Base-by-base conservation (phyloP, 1,139 yeast species). In the Scheffersomyces parashehatae region DNA sequence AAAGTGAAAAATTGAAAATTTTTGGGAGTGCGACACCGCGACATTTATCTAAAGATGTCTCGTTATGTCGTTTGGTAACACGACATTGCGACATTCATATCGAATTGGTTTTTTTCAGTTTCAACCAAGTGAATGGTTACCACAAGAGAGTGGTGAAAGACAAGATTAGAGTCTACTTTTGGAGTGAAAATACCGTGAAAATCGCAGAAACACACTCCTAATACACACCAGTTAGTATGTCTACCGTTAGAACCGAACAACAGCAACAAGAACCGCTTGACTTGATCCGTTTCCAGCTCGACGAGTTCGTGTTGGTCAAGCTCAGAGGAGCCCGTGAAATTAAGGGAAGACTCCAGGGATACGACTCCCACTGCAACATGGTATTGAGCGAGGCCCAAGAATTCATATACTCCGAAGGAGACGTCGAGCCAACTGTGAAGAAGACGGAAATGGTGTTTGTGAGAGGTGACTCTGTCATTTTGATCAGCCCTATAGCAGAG, bases 251-350 rank as follows among this genome's bases (percentile, higher is more conserved):
- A 47, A 59, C 73, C 10, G 63, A 60, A 44, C 58, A 56, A 49
- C 82, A 57, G 40, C 68, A 60, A 44, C 75, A 72, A 52, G 77
- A 73, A 55, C 99, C 99, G 14, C 79, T 95, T 47, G 98, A 93
- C 60, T 77, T 91, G 55, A 83, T 95, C 54, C 83, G 95, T 52
- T 79, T 87, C 50, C 89, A 91, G 48, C 72, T 95, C 39, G 98
- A 95, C 60, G 99, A 93, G 65, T 71, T 76, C 43, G 91, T 95
- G 20, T 80, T 82, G 59, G 95, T 95, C 45, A 95, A 95, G 63
- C 79, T 95, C 48, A 83, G 99, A 64, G 98, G 97, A n/a, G 95
- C 95, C 49, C 79, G 99, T 55, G 97, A 91, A 62, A 79, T 93
- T 68, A 81, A 82, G 37, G 99, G 99, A 5, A 83, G 82, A 53